Percentiles rank a stretch among this genome's conserved stretches.
These are phyloP conservation scores for Obba rivulosa DNA, from an alignment of 768 basidiomycete species.

Conservation along the genomic window DNA sequence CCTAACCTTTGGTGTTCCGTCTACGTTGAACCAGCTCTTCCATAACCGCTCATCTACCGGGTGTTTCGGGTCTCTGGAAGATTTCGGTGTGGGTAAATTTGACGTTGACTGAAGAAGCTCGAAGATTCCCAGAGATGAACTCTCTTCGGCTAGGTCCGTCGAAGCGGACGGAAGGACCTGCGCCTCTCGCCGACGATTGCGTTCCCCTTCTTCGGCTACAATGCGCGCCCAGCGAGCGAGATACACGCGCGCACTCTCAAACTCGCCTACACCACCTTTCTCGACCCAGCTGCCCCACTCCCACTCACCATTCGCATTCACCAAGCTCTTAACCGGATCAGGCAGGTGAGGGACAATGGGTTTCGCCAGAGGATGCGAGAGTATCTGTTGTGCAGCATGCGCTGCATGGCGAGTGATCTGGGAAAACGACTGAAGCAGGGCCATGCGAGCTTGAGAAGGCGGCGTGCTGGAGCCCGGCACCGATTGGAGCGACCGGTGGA, in stretches of 20 bases:
- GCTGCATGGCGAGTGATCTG: slow-evolving; percentile 91
- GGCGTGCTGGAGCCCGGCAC: slow-evolving; percentile 47
- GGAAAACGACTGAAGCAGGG: slow-evolving; percentile 89
- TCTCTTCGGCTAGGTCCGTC: slow-evolving; percentile 51
- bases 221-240: slow-evolving; percentile 95
- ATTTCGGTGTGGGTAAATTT: slow-evolving; percentile 75
- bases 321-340: slow-evolving; percentile 86
- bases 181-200: slow-evolving; percentile 76
- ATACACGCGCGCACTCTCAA: slow-evolving; percentile 94
- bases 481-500: slow-evolving; percentile 70
- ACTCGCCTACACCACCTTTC: slow-evolving; percentile 90
- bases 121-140: slow-evolving; percentile 78
- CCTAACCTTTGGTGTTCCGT: slow-evolving; percentile 62
- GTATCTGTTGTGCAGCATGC: slow-evolving; percentile 89
- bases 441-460: slow-evolving; percentile 68
- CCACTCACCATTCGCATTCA: slow-evolving; percentile 85
- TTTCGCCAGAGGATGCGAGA: slow-evolving; percentile 93
- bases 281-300: slow-evolving; percentile 95
- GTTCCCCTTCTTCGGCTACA: slow-evolving; percentile 97
- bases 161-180: slow-evolving; percentile 55
- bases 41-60: slow-evolving; percentile 74
- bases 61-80: slow-evolving; percentile 73
- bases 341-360: slow-evolving; percentile 96
- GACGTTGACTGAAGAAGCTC: slow-evolving; percentile 77
- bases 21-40: slow-evolving; percentile 70